Evolutionary conservation across 2,329 filamentous ascomycete species (phyloP), one percentile per base, ranked within the genome.

Genomic region (Colletotrichum lentis): DNA sequence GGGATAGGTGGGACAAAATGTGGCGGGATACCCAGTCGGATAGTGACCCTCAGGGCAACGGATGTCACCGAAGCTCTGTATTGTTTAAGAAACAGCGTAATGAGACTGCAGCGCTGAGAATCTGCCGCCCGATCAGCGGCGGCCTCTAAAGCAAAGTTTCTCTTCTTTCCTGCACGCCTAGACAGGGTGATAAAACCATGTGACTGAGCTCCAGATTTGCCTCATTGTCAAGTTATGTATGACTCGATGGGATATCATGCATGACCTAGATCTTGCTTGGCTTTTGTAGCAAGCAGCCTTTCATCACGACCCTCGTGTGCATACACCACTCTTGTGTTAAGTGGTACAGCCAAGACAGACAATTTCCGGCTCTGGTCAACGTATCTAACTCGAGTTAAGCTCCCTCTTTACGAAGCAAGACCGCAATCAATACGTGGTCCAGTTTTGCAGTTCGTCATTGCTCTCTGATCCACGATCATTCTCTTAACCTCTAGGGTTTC

Each of bases 11-110:
- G 14, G 31, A 31, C 24, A 18, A 10, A 35, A 20, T 35, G 22
- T 20, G 31, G 41, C 41, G 27, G 55, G 24, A 58, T 58, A 58
- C 44, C 55, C 55, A 35, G 7, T 18, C 18, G 12, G 43, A 47
- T 47, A 58, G 12, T 6, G 31, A 47, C 31, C 46, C 44, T 35
- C 43, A 22, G n/a, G 31, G 18, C 6, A 3, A 20, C 7, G 22
- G 55, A 24, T 11, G 22, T 41, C 14, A 12, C 31, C 16, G 18
- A 35, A n/a, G 12, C 14, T 27, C n/a, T 47, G 43, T 37, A 37
- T 47, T 47, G 31, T 20, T 55, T 37, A 6, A 11, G n/a, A 46
- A 37, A 12, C 50, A 58, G 55, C 55, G n/a, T 22, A 58, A 58
- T 47, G n/a, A 47, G 41, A 47, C 20, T 58, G 7, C 31, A 47